A percentile compares a stretch with the other conserved stretches of the same genome.
These are phyloP conservation scores for Blastobotrys serpentis DNA, from an alignment of 1,139 yeast genomes.

Conservation along the genomic window DNA sequence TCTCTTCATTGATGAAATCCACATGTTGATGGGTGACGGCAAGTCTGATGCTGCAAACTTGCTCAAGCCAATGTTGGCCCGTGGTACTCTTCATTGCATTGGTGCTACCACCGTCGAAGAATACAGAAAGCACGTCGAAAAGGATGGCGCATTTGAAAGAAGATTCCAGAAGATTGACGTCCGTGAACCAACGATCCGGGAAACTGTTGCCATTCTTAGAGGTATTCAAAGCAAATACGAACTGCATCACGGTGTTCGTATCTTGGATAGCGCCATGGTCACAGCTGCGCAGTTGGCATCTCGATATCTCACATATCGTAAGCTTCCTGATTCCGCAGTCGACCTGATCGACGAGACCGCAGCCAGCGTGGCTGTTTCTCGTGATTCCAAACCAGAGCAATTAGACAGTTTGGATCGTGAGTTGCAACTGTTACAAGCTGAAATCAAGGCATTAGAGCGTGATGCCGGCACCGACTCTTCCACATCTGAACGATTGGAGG, in stretches of 20 bases:
- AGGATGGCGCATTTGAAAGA: conserved; percentile 98
- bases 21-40: conserved; percentile 99
- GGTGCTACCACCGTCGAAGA: conserved; percentile 98
- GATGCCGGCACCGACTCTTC: conserved; percentile 87
- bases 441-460: conserved; percentile 94
- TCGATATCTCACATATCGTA: conserved; percentile 90
- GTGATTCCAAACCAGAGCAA: conserved; percentile 98
- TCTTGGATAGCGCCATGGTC: conserved; percentile 90
- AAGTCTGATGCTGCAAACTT: conserved; percentile 90
- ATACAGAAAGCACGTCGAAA: conserved; percentile 86
- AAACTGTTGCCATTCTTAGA: conserved; percentile 92
- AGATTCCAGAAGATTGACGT: conserved; percentile 97
- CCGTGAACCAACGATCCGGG: conserved; percentile 87
- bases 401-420: conserved; percentile 91
- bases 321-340: conserved; percentile 96
- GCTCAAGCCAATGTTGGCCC: conserved; percentile 93
- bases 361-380: conserved; percentile 95
- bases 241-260: conserved; percentile 97
- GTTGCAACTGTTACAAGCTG: conserved; percentile 86
- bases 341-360: conserved; percentile 96
- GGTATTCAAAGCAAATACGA: conserved; percentile 96
- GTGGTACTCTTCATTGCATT: conserved; percentile 94
- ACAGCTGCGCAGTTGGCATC: conserved; percentile 95
- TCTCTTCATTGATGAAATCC: conserved; percentile 93
- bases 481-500: conserved; percentile 79